Conservation (phyloP, 2,329 filamentous ascomycete genomes). For the Chlorencoelia australis region DNA sequence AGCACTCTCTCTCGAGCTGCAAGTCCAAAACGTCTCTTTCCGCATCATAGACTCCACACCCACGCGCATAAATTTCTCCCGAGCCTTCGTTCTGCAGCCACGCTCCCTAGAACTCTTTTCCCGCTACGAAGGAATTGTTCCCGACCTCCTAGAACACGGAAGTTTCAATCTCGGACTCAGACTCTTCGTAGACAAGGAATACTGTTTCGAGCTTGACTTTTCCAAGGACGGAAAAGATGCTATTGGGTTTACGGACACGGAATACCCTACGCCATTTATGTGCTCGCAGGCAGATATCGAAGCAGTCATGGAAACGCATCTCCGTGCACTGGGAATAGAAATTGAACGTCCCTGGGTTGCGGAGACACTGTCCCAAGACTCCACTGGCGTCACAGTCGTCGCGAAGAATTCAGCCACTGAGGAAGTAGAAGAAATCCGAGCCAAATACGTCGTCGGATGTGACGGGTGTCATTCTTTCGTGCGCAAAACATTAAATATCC, state of each 20-base stretch:
- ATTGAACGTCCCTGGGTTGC: conserved; percentile 27
- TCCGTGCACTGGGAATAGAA: conserved; percentile 19
- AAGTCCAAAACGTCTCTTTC: conserved; percentile 27
- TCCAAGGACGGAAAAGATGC: conserved; percentile 14
- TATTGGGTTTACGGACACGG: conserved; percentile 18
- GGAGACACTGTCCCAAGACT: conserved; percentile 25
- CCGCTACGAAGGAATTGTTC: conserved; percentile 32
- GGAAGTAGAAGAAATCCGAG: conserved; percentile 24
- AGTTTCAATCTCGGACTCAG: conserved; percentile 30
- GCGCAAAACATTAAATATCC: conserved; percentile 31
- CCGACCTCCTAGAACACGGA: conserved; percentile 29
- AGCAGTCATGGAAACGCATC: conserved; percentile 23
- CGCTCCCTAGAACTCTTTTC: conserved; percentile 40
- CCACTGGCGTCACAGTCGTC: conserved; percentile 21
- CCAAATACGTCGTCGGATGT: conserved; percentile 39
- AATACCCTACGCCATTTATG: conserved; percentile 25
- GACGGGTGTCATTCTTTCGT: conserved; percentile 42
- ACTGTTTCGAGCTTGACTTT: conserved; percentile 26
- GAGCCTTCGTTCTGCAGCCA: conserved; percentile 37
- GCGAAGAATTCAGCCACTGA: conserved; percentile 17
- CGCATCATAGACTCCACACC: conserved; percentile 31
- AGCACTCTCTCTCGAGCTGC: conserved; percentile 32
- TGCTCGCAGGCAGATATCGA: conserved; percentile 30
- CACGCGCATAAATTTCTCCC: conserved; percentile 30
- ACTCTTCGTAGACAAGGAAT: conserved; percentile 29